Conservation (phyloP, 2,329 filamentous ascomycete genomes). For the Fusarium abutilonis region DNA sequence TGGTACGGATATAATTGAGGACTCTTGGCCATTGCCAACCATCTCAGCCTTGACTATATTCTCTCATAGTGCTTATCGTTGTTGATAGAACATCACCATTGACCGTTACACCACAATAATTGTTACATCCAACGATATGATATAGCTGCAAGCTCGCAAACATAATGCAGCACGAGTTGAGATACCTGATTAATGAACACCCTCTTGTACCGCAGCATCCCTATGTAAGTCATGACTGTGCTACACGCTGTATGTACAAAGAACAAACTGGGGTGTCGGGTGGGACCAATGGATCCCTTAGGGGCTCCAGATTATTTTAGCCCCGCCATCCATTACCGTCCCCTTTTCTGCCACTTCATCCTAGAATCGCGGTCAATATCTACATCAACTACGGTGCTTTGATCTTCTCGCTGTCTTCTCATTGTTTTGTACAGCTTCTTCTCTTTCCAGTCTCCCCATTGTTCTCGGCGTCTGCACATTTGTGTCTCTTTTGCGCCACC, state of each 20-base stretch:
- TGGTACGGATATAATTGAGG: not conserved
- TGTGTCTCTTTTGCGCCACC: slow-evolving; percentile 22
- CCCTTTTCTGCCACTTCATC: slow-evolving; percentile 46
- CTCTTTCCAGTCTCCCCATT: slow-evolving; percentile 31
- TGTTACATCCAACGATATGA: not conserved
- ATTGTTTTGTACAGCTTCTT: slow-evolving; percentile 44
- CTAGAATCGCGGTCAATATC: slow-evolving; percentile 43
- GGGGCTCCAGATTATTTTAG: slow-evolving; percentile 52
- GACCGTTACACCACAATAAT: not conserved
- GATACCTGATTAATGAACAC: not conserved
- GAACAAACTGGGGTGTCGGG: not conserved
- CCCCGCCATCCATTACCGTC: slow-evolving; percentile 54
- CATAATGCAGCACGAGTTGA: not conserved
- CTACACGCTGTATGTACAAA: slow-evolving; percentile 13
- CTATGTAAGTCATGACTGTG: slow-evolving; percentile 7
- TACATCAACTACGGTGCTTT: slow-evolving; percentile 45
- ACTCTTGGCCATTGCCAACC: not conserved
- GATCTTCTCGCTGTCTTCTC: slow-evolving; percentile 37
- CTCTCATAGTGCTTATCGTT: not conserved
- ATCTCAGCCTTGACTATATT: not conserved
- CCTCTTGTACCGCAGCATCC: slow-evolving; percentile 3
- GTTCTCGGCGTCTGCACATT: slow-evolving; percentile 36
- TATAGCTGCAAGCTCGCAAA: not conserved
- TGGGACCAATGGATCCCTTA: slow-evolving; percentile 26
- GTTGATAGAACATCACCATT: not conserved